Conservation (phyloP, 768 basidiomycete species). For the Lactifluus subvellereus region DNA sequence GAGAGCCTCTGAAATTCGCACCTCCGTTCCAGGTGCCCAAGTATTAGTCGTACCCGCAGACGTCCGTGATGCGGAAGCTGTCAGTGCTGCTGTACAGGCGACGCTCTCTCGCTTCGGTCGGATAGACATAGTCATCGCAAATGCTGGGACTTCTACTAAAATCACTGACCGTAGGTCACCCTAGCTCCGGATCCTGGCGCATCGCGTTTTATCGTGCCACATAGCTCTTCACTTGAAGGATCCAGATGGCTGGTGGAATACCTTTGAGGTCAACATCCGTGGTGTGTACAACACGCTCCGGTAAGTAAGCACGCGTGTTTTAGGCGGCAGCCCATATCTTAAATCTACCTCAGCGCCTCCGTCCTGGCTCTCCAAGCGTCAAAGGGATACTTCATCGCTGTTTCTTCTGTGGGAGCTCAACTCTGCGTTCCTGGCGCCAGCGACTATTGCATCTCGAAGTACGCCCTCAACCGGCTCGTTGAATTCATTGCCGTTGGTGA, state of each 20-base stretch:
- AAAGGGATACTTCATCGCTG: slow-evolving; percentile 6
- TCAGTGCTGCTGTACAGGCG: slow-evolving; percentile 16
- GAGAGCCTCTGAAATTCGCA: slow-evolving; percentile 16
- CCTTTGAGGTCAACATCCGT: slow-evolving; percentile 26
- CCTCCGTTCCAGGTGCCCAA: neutral
- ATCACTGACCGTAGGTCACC: neutral
- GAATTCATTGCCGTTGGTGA: slow-evolving; percentile 12
- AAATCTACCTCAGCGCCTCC: neutral
- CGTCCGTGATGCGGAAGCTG: slow-evolving; percentile 9
- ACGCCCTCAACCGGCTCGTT: slow-evolving; percentile 8
- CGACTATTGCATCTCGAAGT: slow-evolving; percentile 13
- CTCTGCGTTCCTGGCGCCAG: neutral
- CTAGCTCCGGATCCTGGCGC: no score
- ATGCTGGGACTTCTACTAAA: slow-evolving; percentile 6
- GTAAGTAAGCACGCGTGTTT: slow-evolving; percentile 1
- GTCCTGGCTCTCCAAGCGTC: neutral
- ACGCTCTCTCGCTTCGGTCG: slow-evolving; percentile 25
- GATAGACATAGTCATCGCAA: slow-evolving; percentile 26
- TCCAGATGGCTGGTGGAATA: slow-evolving; percentile 28
- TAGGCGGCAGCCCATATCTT: neutral
- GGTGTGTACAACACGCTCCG: slow-evolving; percentile 26
- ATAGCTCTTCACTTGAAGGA: slow-evolving; percentile 12
- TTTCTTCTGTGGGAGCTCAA: slow-evolving; percentile 4
- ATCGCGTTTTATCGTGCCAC: neutral
- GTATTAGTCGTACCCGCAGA: slow-evolving; percentile 21